A percentile compares a stretch with the other conserved stretches of the same genome.
phyloP scores from a whole-genome alignment of 257 asterid species.

The Solanum pennellii region DNA sequence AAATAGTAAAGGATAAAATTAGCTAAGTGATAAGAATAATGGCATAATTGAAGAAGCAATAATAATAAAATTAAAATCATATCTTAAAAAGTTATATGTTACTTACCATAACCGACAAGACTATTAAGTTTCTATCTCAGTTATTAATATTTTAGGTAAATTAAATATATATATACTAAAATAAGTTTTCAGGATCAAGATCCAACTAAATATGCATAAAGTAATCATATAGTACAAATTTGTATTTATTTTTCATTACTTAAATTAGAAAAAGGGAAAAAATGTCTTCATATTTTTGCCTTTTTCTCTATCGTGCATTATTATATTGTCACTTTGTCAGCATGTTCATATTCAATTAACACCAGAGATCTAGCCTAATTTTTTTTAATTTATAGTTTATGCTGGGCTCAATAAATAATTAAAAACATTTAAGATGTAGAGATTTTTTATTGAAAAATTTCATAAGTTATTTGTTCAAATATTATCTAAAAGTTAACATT shows the following conservation, averaged over 20 bases:
- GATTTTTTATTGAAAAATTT: too few relatives aligned
- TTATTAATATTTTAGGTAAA: not conserved
- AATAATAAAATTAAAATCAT: not conserved
- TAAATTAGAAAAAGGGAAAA: not conserved
- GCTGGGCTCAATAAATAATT: too few relatives aligned
- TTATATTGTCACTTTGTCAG: not conserved
- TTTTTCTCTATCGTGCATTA: not conserved
- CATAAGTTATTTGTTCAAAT: too few relatives aligned
- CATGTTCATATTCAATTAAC: not conserved
- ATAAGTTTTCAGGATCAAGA: not conserved
- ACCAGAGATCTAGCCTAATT: not conserved
- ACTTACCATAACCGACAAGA: not conserved
- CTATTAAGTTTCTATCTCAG: not conserved
- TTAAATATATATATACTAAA: not conserved
- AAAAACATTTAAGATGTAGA: too few relatives aligned
- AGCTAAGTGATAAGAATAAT: not conserved
- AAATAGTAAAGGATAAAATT: not conserved
- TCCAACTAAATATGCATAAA: not conserved
- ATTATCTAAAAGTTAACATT: too few relatives aligned
- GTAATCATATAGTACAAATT: not conserved
- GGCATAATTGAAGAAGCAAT: not conserved
- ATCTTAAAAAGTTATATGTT: not conserved
- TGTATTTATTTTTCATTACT: not conserved
- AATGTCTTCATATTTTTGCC: not conserved
- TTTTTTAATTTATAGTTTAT: too few relatives aligned